phyloP scores from a whole-genome alignment of 768 basidiomycete genomes.

The Filobasidium floriforme region DNA sequence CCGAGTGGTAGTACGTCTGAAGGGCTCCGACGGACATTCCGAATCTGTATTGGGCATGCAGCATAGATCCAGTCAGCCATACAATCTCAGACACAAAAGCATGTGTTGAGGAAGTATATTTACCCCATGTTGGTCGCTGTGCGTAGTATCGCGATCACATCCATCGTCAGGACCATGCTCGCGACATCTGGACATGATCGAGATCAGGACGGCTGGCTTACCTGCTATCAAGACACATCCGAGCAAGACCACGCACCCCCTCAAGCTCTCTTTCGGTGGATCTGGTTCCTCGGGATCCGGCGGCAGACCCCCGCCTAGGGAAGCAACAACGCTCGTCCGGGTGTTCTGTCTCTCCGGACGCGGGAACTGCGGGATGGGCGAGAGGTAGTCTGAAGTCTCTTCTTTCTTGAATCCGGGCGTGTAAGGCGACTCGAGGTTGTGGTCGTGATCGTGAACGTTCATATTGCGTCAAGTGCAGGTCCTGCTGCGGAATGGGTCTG shows the following conservation, averaged over 20 bases:
- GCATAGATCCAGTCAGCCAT: neutral
- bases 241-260: slow-evolving; percentile 13
- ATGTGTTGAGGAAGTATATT: neutral
- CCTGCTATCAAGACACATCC: slow-evolving; percentile 18
- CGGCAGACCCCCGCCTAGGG: neutral
- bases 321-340: neutral
- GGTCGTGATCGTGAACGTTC: neutral
- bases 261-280: slow-evolving; percentile 12
- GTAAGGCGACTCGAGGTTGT: neutral
- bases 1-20: slow-evolving; percentile 20
- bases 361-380: neutral
- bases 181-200: neutral
- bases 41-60: slow-evolving; percentile 1
- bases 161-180: neutral
- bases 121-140: slow-evolving; percentile 19
- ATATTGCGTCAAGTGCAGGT: too few relatives aligned
- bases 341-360: neutral
- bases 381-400: neutral
- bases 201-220: slow-evolving; percentile 1
- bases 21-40: slow-evolving; percentile 14
- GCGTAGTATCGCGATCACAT: neutral
- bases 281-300: neutral
- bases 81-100: neutral
- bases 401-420: neutral
- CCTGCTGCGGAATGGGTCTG: too few relatives aligned